A percentile compares a stretch with the other conserved stretches of the same genome.
Evolutionary conservation across 1,284 basidiomycete genomes (phyloP).

Genomic region (Clitocybe nebularis): DNA sequence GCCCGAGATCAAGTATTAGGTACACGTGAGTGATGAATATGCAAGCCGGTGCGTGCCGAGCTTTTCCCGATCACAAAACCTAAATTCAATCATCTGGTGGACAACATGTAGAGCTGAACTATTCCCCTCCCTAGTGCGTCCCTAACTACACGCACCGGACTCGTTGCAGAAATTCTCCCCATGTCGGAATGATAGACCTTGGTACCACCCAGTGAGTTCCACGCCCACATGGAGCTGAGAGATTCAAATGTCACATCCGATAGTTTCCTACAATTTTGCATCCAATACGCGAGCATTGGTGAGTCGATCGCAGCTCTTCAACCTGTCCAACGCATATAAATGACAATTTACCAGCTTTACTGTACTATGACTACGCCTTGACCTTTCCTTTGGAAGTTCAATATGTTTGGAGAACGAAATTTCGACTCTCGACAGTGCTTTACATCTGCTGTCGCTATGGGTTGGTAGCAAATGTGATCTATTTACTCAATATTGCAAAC

Average conservation of each 20-base stretch:
- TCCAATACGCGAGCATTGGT: conserved; percentile 16
- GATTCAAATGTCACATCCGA: not conserved
- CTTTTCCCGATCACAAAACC: too few relatives aligned
- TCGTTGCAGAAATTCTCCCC: too few relatives aligned
- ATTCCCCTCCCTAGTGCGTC: too few relatives aligned
- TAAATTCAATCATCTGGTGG: too few relatives aligned
- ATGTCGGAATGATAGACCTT: too few relatives aligned
- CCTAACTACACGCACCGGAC: too few relatives aligned
- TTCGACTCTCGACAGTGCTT: conserved; percentile 19
- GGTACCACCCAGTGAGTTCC: too few relatives aligned
- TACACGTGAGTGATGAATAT: too few relatives aligned
- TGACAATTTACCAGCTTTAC: conserved; percentile 10
- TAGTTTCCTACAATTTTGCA: conserved; percentile 12
- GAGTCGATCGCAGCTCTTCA: not conserved
- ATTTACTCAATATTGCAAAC: conserved; percentile 19
- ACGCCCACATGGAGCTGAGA: not conserved
- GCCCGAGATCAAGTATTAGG: too few relatives aligned
- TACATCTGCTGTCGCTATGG: conserved; percentile 23
- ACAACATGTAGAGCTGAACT: too few relatives aligned
- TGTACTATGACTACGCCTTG: conserved; percentile 20
- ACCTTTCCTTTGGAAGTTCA: conserved; percentile 20
- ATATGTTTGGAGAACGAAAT: conserved; percentile 21
- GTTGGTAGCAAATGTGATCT: conserved; percentile 22
- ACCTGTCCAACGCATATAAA: not conserved
- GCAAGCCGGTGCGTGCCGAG: too few relatives aligned